A percentile compares a stretch with the other conserved stretches of the same genome.
These are phyloP conservation scores for Candida orba DNA, from an alignment of 805 yeast genomes.

Conservation along the genomic window DNA sequence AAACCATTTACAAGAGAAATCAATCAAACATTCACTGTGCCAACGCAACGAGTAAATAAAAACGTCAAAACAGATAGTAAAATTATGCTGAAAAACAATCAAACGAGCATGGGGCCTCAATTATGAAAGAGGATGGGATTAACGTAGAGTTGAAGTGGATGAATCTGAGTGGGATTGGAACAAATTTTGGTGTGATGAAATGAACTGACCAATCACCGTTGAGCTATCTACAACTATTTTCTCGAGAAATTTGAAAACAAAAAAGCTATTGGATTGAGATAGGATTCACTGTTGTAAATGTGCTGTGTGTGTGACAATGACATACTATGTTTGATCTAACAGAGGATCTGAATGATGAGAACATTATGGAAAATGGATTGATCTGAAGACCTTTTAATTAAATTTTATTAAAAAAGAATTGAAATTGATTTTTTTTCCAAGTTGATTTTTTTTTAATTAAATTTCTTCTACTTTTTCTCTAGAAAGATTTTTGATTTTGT, in stretches of 20 bases:
- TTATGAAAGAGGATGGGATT: no score
- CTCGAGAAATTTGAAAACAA: neutral
- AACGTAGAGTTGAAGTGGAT: no score
- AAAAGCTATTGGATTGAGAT: neutral
- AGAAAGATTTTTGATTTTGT: neutral
- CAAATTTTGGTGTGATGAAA: neutral
- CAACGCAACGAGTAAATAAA: no score
- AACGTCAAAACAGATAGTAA: no score
- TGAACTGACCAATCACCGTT: constrained; percentile 6
- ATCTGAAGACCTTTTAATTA: constrained; percentile 4
- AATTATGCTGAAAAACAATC: no score
- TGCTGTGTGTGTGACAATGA: neutral
- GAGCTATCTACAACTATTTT: constrained; percentile 6
- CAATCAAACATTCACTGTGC: no score
- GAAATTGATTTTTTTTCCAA: neutral
- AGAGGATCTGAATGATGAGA: constrained; percentile 27
- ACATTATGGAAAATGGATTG: constrained; percentile 15
- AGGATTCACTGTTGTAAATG: neutral
- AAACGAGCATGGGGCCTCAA: no score
- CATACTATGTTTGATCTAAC: constrained; percentile 26
- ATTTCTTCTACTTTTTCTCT: neutral
- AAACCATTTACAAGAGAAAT: no score
- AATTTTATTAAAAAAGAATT: neutral
- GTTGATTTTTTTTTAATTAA: constrained; percentile 2
- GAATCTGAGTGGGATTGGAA: neutral